Evolutionary conservation across 495 filamentous ascomycete species (phyloP), one percentile per base, ranked within the genome.

Genomic region (Viridothelium virens): DNA sequence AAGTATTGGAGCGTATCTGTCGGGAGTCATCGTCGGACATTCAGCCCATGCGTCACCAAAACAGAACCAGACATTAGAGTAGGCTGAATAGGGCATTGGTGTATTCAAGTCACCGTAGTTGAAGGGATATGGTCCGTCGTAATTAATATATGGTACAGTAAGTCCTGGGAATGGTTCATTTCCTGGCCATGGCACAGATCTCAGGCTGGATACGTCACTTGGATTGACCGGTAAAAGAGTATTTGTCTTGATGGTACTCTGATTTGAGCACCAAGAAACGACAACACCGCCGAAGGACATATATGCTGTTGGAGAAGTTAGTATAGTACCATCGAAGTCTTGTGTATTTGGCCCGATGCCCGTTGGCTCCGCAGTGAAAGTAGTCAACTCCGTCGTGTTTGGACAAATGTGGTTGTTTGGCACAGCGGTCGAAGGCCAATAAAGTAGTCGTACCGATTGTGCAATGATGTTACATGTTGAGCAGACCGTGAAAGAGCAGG

Each of bases 161-260:
- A 18, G 5, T 3, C 6, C 3, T 7, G 18, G 18, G 9, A 25
- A 7, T 14, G 7, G 5, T 53, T 36, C 53, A 2, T 14, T 6
- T 9, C 7, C 53, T n/a, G 53, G 53, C 31, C 5, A 7, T 18
- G 14, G 3, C 2, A 59, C 53, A 10, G 53, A 59, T 36, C 53
- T 59, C 36, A 59, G 53, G 31, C 53, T 59, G 53, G 53, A 59
- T 7, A 59, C 53, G 36, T 59, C 53, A 14, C 5, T 34, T 3
- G 53, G 53, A 33, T 59, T 59, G 5, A 59, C 31, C 31, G 53
- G 53, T 59, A 59, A 34, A 18, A 59, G 33, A 7, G 53, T 59
- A 59, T 59, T 59, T 10, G 53, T 59, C 31, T 59, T 59, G 3
- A 59, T 59, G 11, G 31, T 59, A 36, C 53, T 59, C 53, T 33